phyloP scores from a whole-genome alignment of 768 basidiomycete species.

The Multifurca ochricompacta region DNA sequence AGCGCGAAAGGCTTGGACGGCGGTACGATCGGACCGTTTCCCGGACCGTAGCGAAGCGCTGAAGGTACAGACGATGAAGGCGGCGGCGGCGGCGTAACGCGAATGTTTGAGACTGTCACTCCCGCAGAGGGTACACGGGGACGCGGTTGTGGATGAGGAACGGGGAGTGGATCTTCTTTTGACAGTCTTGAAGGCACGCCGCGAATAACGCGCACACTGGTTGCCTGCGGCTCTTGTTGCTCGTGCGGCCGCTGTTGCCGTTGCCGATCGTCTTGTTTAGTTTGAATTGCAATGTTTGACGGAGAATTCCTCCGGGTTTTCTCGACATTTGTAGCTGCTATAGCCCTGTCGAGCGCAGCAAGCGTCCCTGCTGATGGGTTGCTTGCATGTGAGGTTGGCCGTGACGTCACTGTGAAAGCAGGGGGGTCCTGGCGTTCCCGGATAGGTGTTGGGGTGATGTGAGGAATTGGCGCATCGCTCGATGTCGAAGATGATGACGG shows the following conservation, averaged over 20 bases:
- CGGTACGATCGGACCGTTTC: neutral
- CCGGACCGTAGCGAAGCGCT: neutral
- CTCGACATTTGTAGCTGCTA: neutral
- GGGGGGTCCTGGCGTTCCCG: constrained; percentile 28
- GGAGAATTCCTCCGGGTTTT: neutral
- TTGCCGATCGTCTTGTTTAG: neutral
- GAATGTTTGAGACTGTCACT: constrained; percentile 14
- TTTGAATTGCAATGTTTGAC: neutral
- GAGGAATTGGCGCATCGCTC: constrained; percentile 20
- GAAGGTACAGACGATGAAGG: neutral
- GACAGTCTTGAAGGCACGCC: neutral
- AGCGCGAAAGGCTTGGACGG: constrained; percentile 50
- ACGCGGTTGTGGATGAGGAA: neutral
- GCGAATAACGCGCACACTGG: constrained; percentile 12
- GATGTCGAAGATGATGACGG: constrained; percentile 24
- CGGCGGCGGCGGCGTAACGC: constrained; percentile 1
- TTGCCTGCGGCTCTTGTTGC: constrained; percentile 2
- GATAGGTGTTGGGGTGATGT: constrained; percentile 29
- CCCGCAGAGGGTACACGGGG: neutral
- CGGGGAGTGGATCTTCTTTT: constrained; percentile 9
- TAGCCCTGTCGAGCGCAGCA: neutral
- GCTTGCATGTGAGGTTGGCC: constrained; percentile 26
- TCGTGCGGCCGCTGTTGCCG: neutral
- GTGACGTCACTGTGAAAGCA: constrained; percentile 31
- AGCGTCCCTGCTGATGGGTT: constrained; percentile 1